These are phyloP conservation scores for Mycena kentingensis DNA, from an alignment of 768 basidiomycete genomes.

Conservation along the genomic window DNA sequence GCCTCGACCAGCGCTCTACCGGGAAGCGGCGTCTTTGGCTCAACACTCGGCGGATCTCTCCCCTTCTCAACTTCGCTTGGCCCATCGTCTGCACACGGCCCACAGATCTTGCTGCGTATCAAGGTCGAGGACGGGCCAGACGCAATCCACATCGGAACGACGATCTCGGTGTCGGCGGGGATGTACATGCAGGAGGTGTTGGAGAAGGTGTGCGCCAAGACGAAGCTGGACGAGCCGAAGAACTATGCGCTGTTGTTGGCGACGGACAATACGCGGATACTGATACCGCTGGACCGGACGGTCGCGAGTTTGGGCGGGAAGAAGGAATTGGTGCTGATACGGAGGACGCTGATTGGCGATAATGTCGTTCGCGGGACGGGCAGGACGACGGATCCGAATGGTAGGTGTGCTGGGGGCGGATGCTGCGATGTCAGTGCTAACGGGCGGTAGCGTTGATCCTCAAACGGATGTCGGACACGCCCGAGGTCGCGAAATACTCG, in stretches of 20 bases:
- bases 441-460: slow-evolving; percentile 79
- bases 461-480: slow-evolving; percentile 80
- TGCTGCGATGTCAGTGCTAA: neutral
- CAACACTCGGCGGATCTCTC: slow-evolving; percentile 43
- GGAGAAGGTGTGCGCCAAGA: slow-evolving; percentile 76
- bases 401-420: slow-evolving; percentile 42
- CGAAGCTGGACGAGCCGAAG: slow-evolving; percentile 65
- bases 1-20: slow-evolving; percentile 33
- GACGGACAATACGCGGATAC: slow-evolving; percentile 57
- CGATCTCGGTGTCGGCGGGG: slow-evolving; percentile 86
- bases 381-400: slow-evolving; percentile 89
- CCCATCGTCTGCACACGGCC: slow-evolving; percentile 72
- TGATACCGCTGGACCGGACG: slow-evolving; percentile 91
- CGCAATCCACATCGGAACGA: slow-evolving; percentile 83
- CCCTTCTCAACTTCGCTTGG: slow-evolving; percentile 67
- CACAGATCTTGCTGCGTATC: slow-evolving; percentile 82
- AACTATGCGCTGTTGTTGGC: slow-evolving; percentile 82
- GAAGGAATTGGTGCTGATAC: slow-evolving; percentile 76
- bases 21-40: slow-evolving; percentile 50
- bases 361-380: slow-evolving; percentile 66
- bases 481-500: slow-evolving; percentile 51
- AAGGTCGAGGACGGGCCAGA: slow-evolving; percentile 80
- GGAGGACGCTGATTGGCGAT: slow-evolving; percentile 74
- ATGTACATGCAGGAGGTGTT: slow-evolving; percentile 98
- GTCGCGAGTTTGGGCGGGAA: slow-evolving; percentile 94